These are phyloP conservation scores for Rehmannia glutinosa DNA, from an alignment of 257 asterid genomes.

Conservation along the genomic window DNA sequence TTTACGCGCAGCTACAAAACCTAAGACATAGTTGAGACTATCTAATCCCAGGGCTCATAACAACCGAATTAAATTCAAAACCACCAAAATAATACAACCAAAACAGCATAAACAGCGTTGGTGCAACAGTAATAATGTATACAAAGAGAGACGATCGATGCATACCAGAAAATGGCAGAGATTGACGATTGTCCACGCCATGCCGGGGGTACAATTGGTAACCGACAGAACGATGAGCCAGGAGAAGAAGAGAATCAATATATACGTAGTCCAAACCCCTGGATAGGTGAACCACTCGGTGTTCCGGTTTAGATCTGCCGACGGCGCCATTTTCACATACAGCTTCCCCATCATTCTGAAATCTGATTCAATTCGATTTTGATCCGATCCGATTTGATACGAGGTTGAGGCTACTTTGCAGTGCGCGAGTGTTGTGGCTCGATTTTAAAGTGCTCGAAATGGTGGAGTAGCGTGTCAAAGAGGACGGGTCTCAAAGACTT, in stretches of 20 bases:
- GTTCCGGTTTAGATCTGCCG: slow-evolving; percentile 89
- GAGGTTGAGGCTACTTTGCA: not conserved
- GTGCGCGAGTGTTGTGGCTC: not conserved
- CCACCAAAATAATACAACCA: not conserved
- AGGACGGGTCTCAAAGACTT: slow-evolving; percentile 3
- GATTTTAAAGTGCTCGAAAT: slow-evolving; percentile 8
- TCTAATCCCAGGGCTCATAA: not conserved
- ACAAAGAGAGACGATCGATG: not conserved
- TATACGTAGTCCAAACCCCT: slow-evolving; percentile 94
- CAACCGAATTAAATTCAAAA: slow-evolving; percentile 1
- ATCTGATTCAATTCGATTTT: not conserved
- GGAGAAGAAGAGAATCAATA: slow-evolving; percentile 75
- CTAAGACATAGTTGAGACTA: not conserved
- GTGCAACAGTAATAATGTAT: not conserved
- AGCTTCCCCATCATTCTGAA: slow-evolving; percentile 52
- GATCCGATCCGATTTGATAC: slow-evolving; percentile 12
- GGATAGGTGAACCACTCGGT: slow-evolving; percentile 98
- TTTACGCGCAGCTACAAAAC: not conserved
- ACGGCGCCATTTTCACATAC: slow-evolving; percentile 76
- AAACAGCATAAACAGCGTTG: not conserved
- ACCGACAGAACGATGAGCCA: slow-evolving; percentile 80
- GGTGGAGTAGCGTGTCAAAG: slow-evolving; percentile 2
- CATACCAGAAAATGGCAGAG: slow-evolving; percentile 69
- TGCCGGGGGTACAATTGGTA: slow-evolving; percentile 83
- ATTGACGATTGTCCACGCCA: slow-evolving; percentile 92